These are phyloP conservation scores for Lentinula sp. DNA, from an alignment of 768 basidiomycete species.

Conservation along the genomic window DNA sequence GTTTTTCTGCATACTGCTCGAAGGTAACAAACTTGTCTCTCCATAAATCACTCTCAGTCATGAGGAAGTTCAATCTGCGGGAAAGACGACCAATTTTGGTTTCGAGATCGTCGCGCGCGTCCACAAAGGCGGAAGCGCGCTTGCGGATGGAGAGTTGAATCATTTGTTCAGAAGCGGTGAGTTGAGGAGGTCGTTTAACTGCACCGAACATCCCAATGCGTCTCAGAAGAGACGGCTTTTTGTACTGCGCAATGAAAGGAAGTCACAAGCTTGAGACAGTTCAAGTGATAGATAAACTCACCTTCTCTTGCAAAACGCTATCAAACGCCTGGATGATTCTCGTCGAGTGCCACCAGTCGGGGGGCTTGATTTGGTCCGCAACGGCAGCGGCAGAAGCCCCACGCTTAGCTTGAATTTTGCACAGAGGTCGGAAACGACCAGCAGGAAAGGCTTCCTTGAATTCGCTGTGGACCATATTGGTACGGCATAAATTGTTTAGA, in stretches of 20 bases:
- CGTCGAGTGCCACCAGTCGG: constrained; percentile 93
- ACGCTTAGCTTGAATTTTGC: constrained; percentile 84
- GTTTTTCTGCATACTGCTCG: constrained; percentile 88
- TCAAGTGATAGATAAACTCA: constrained; percentile 20
- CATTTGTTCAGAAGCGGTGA: constrained; percentile 77
- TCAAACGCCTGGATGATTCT: constrained; percentile 90
- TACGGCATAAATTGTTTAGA: constrained; percentile 1
- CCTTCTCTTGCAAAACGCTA: constrained; percentile 79
- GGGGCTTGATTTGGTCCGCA: constrained; percentile 85
- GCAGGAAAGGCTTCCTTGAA: constrained; percentile 95
- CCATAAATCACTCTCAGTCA: constrained; percentile 90
- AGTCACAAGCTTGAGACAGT: constrained; percentile 8
- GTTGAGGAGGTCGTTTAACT: constrained; percentile 62
- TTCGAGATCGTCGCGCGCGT: constrained; percentile 89
- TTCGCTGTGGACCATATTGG: constrained; percentile 44
- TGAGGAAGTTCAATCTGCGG: constrained; percentile 82
- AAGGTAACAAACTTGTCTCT: constrained; percentile 92
- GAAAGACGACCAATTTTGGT: constrained; percentile 87
- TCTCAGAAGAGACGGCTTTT: constrained; percentile 84
- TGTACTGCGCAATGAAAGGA: constrained; percentile 42
- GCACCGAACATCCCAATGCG: constrained; percentile 74
- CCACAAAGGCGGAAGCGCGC: constrained; percentile 91
- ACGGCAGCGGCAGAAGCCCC: constrained; percentile 75
- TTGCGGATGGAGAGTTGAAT: constrained; percentile 87
- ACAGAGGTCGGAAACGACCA: constrained; percentile 84